Conservation (phyloP, 2,329 filamentous ascomycete genomes). For the Exophiala xenobiotica region DNA sequence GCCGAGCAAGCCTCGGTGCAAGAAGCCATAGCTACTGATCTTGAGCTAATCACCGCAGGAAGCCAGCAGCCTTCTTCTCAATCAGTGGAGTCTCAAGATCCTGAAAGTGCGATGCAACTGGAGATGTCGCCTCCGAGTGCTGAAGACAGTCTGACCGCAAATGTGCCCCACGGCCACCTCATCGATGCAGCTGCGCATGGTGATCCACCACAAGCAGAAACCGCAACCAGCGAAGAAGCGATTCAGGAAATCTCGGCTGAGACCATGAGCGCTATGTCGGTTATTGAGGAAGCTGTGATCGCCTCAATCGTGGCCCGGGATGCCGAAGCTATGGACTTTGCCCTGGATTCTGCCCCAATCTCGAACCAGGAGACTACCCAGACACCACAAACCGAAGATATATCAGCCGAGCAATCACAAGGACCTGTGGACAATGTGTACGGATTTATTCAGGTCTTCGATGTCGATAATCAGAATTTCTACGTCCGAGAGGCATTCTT, state of each 20-base stretch:
- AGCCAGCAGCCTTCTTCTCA: conserved; percentile 3
- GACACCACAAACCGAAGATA: conserved; percentile 7
- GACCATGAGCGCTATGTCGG: not conserved
- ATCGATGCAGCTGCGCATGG: conserved; percentile 22
- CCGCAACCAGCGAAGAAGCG: not conserved
- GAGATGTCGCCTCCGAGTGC: conserved; percentile 13
- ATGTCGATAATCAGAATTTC: conserved; percentile 48
- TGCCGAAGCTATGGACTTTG: conserved; percentile 12
- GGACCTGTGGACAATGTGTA: conserved; percentile 36
- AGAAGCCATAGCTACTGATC: conserved; percentile 19
- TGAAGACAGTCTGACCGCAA: conserved; percentile 15
- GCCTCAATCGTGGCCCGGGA: conserved; percentile 32
- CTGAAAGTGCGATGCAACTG: conserved; percentile 20
- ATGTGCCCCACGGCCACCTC: conserved; percentile 27
- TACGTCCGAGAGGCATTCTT: conserved; percentile 44
- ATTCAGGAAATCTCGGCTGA: not conserved
- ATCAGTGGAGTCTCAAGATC: conserved; percentile 9
- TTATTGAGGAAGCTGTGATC: conserved; percentile 33
- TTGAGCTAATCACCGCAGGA: conserved; percentile 6
- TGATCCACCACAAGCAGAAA: not conserved
- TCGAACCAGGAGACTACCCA: conserved; percentile 6
- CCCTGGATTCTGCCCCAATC: conserved; percentile 7
- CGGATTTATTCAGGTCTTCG: conserved; percentile 54
- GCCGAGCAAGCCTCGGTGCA: conserved; percentile 27
- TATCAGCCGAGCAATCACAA: conserved; percentile 4